Evolutionary conservation across 2,329 filamentous ascomycete species (phyloP).

Genomic region (Calonectria hongkongensis): DNA sequence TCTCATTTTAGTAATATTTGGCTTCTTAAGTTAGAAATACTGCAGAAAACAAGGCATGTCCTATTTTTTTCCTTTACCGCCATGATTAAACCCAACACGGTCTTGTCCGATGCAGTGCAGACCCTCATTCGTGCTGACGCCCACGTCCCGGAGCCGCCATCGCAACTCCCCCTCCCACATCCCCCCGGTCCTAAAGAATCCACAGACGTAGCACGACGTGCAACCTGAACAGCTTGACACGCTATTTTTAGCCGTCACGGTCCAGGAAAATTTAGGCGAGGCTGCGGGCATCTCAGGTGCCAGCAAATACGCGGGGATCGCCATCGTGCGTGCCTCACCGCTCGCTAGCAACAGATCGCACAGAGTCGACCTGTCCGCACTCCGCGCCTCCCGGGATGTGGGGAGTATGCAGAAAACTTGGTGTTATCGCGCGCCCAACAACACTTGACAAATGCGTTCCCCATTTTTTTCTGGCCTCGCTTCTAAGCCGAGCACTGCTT

Average conservation of each 20-base stretch:
- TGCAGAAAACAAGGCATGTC: neutral
- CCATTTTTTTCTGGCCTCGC: neutral
- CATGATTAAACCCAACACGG: neutral
- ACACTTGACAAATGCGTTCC: neutral
- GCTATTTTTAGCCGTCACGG: constrained; percentile 12
- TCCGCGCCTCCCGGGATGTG: neutral
- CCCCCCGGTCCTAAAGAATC: neutral
- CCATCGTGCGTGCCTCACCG: neutral
- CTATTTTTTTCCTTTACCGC: neutral
- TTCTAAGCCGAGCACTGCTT: constrained; percentile 1
- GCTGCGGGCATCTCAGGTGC: constrained; percentile 11
- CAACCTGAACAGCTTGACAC: constrained; percentile 1
- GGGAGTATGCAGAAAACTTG: neutral
- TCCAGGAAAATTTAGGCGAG: constrained; percentile 9
- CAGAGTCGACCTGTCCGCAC: neutral
- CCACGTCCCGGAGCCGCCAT: too few species aligned
- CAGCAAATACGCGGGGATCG: constrained; percentile 9
- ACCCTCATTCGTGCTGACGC: too few species aligned
- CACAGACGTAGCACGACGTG: neutral
- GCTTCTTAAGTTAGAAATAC: neutral
- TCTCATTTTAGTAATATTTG: neutral
- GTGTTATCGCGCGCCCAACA: neutral
- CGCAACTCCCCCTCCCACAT: neutral
- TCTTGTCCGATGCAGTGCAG: too few species aligned
- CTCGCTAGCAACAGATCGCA: neutral